Evolutionary conservation across 2,329 filamentous ascomycete genomes (phyloP), one percentile per base, ranked within the genome.

Genomic region (Fusarium tanahbumbuense): DNA sequence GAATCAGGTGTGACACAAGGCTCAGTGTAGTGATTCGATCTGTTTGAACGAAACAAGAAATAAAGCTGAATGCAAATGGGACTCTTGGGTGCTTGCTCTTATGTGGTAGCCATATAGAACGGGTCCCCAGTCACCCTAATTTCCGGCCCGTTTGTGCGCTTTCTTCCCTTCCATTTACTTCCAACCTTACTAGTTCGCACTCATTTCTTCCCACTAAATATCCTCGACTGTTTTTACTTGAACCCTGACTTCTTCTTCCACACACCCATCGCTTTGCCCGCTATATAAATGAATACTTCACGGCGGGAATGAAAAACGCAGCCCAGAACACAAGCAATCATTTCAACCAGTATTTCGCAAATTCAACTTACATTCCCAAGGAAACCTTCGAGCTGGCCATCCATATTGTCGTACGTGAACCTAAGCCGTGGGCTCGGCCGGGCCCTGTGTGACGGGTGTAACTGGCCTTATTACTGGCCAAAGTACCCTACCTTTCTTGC

Each of bases 81-180:
- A 12, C 27, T 6, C 5, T 5, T 1, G 27, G 11, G 5, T 28
- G 27, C 27, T 1, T 18, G 16, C 6, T 37, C 1, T 5, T 5
- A 37, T 37, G 16, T 18, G 10, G 3, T 3, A 37, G 9, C 5
- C 32, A 2, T 34, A 3, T 9, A 37, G 16, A 34, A 34, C 4
- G 32, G 15, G 32, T 34, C 32, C 32, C 32, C 32, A 18, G 9
- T 37, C 32, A 37, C 32, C 16, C 16, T n/a, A 37, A 37, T 37
- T 37, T 37, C 32, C 32, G 32, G 16, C 32, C 16, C 16, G 9
- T 37, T 37, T 37, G 32, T 37, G 16, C 32, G 5, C n/a, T 37
- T 37, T 6, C 32, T 37, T 37, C 32, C 32, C 32, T 37, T 18
- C 32, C 32, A 37, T 37, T 37, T 16, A 37, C 32, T 37, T 37